Conservation (phyloP, 805 yeast genomes). For the Yamadazyma endophytica region DNA sequence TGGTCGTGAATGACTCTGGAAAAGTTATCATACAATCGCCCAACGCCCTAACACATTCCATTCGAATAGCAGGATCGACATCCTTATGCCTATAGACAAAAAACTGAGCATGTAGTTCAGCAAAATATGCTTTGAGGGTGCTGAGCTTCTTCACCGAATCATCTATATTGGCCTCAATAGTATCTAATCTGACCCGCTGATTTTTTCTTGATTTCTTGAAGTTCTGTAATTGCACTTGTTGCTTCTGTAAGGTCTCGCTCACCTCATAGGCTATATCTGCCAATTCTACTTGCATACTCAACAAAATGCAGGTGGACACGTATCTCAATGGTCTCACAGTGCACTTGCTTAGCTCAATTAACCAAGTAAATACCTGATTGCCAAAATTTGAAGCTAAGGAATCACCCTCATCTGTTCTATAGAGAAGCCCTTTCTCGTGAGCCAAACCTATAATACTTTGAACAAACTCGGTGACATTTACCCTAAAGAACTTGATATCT, state of each 20-base stretch:
- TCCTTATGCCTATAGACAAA: constrained; percentile 80
- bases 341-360: constrained; percentile 66
- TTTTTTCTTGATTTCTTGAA: constrained; percentile 30
- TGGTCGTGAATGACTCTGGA: constrained; percentile 70
- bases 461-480: constrained; percentile 54
- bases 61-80: constrained; percentile 65
- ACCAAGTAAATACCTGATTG: constrained; percentile 67
- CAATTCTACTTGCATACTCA: constrained; percentile 57
- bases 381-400: constrained; percentile 40
- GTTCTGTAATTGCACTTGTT: constrained; percentile 39
- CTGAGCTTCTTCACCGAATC: constrained; percentile 37
- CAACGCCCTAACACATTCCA: constrained; percentile 59
- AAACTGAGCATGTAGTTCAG: constrained; percentile 61
- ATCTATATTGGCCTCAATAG: constrained; percentile 23
- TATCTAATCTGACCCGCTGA: constrained; percentile 42
- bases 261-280: constrained; percentile 45
- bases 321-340: constrained; percentile 68
- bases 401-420: constrained; percentile 19
- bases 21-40: constrained; percentile 68
- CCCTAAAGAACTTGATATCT: constrained; percentile 46
- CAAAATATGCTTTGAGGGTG: constrained; percentile 53
- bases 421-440: constrained; percentile 61
- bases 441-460: constrained; percentile 46
- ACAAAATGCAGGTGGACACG: constrained; percentile 56
- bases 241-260: constrained; percentile 34